phyloP scores from a whole-genome alignment of 176 grass and related monocot species.

The Ananas comosus region DNA sequence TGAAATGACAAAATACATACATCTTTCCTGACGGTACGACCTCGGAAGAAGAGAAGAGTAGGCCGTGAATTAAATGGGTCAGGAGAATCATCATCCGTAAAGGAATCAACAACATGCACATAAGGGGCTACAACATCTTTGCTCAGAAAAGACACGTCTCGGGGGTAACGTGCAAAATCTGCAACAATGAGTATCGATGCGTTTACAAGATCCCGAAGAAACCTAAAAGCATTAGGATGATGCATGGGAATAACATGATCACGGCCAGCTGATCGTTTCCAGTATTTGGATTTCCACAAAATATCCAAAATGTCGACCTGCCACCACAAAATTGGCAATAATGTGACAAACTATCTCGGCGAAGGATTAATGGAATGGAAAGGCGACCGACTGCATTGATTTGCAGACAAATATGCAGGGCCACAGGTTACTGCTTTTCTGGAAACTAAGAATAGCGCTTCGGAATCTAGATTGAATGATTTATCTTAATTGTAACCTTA shows the following conservation, averaged over 20 bases:
- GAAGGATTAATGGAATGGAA: not conserved
- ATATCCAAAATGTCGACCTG: constrained; percentile 84
- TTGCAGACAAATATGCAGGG: not conserved
- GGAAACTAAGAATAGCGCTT: too few relatives aligned
- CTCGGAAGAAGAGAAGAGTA: constrained; percentile 92
- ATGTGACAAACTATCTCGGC: not conserved
- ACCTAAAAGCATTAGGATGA: constrained; percentile 98
- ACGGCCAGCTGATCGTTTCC: constrained; percentile 57
- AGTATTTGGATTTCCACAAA: constrained; percentile 73
- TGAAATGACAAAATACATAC: constrained; percentile 34
- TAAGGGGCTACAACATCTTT: constrained; percentile 96
- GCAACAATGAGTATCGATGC: constrained; percentile 83
- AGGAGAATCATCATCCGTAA: constrained; percentile 45
- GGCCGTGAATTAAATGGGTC: constrained; percentile 66
- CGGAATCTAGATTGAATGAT: too few relatives aligned
- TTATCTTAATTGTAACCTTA: too few relatives aligned
- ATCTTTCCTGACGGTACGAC: constrained; percentile 91
- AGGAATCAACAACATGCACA: constrained; percentile 83
- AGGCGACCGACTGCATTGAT: not conserved
- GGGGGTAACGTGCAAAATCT: constrained; percentile 80
- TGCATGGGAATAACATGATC: constrained; percentile 94
- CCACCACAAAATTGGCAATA: constrained; percentile 10
- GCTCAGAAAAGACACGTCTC: constrained; percentile 67
- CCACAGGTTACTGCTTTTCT: not conserved
- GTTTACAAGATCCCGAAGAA: constrained; percentile 67